Base-by-base conservation (phyloP, 768 basidiomycete species). In the Pleurotus sapidus region DNA sequence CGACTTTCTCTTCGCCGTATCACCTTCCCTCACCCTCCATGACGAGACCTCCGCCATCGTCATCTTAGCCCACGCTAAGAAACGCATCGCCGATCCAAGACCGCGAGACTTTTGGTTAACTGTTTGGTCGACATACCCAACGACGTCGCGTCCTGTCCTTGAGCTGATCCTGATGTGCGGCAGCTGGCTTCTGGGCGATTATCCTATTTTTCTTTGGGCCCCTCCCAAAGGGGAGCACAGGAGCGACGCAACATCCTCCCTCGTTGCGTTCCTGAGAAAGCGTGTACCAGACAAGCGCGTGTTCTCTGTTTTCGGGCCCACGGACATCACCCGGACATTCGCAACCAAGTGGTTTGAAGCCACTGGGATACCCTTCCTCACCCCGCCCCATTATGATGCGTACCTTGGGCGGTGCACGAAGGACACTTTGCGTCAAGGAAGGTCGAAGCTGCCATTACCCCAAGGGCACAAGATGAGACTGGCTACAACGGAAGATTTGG, bases 201-300 rank as follows among this genome's bases (percentile, higher is more conserved):
- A 82, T 54, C 84, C 83, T 25, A 68, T 83, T 56, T 85, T 84
- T 65, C 60, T 84, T 39, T 83, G 79, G 77, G 69, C 74, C 15
- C 68, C 74, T 6, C 69, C 67, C 18, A 17, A 60, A 7, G 65
- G 67, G 23, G 14, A 61, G 64, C 57, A 55, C 63, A 2, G 79
- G 27, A 51, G 43, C 5, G 70, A 69, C 45, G 74, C 77, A 11
- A 60, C 81, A 17, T 56, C 61, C 37, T 66, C 67, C 54, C 65
- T 83, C 15, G 69, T 70, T 5, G 69, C 72, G 20, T 70, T 72
- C 60, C 65, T 84, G 39, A 61, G 59, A 8, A 64, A 57, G 23
- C 73, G 72, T 49, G 72, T 81, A 11, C 69, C 72, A 1, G 68
- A 70, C 0, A 70, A 72, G 50, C 80, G 81, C 51, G 78, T 82